Percentiles rank a stretch among this genome's conserved stretches.
phyloP scores from a whole-genome alignment of 148 eudicot species.

The Rhododendron ovatum region DNA sequence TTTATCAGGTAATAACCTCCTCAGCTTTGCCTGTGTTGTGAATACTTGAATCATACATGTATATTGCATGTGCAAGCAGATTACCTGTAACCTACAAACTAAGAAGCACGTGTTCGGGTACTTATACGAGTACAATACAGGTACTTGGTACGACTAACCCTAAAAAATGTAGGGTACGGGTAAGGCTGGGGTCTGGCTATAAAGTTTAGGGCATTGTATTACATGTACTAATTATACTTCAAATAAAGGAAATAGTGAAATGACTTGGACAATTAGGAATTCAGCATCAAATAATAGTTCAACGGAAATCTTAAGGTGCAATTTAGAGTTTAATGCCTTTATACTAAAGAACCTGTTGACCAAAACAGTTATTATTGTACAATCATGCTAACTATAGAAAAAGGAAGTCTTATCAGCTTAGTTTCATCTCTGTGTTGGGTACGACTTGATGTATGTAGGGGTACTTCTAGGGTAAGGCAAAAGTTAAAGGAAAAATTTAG shows the following conservation, averaged over 20 bases:
- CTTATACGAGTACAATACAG: neutral
- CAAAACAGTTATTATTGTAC: neutral
- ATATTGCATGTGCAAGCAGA: neutral
- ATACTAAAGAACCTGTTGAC: neutral
- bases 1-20: slow-evolving; percentile 69
- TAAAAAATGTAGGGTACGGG: neutral
- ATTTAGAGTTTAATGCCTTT: neutral
- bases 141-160: neutral
- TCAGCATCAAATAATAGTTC: neutral
- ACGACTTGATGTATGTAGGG: neutral
- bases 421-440: neutral
- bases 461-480: neutral
- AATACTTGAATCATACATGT: neutral
- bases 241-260: too few species aligned
- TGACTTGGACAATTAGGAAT: neutral
- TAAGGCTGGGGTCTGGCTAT: neutral
- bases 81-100: neutral
- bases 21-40: neutral
- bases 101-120: neutral
- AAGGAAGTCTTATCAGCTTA: neutral
- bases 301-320: neutral
- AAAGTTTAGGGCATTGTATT: neutral
- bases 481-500: neutral
- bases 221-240: neutral
- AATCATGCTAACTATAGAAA: neutral